phyloP scores from a whole-genome alignment of 768 basidiomycete species.

The Calocybe cyanea region DNA sequence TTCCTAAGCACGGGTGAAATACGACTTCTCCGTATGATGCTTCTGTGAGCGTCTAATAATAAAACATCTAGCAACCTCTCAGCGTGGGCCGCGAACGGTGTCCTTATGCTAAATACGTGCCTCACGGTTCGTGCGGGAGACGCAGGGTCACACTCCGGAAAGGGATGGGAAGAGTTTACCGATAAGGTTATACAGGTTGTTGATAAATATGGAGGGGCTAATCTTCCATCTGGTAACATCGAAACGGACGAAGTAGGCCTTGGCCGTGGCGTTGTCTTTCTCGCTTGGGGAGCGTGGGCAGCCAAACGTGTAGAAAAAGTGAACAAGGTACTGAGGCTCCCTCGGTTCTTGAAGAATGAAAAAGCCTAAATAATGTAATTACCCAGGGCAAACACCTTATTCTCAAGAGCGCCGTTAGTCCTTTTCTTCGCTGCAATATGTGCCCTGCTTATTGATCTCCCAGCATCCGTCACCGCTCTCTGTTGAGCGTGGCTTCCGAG shows the following conservation, averaged over 20 bases:
- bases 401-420: slow-evolving; percentile 67
- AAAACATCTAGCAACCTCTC: slow-evolving; percentile 61
- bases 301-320: slow-evolving; percentile 77
- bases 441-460: slow-evolving; percentile 17
- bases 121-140: slow-evolving; percentile 77
- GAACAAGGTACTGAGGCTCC: slow-evolving; percentile 55
- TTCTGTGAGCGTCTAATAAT: neutral
- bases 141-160: slow-evolving; percentile 78
- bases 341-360: neutral
- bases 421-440: slow-evolving; percentile 1
- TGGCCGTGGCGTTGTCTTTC: slow-evolving; percentile 70
- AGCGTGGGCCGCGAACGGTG: slow-evolving; percentile 80
- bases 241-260: slow-evolving; percentile 40
- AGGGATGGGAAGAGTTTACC: slow-evolving; percentile 92
- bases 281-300: slow-evolving; percentile 91
- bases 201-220: slow-evolving; percentile 72
- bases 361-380: neutral
- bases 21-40: slow-evolving; percentile 6
- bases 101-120: slow-evolving; percentile 89
- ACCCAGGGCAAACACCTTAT: slow-evolving; percentile 75
- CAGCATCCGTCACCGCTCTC: slow-evolving; percentile 86
- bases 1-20: slow-evolving; percentile 80
- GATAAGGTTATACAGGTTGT: slow-evolving; percentile 74
- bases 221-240: slow-evolving; percentile 38
- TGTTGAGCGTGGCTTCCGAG: slow-evolving; percentile 77